phyloP scores from a whole-genome alignment of 1,284 basidiomycete species.

The Cerioporus squamosus region DNA sequence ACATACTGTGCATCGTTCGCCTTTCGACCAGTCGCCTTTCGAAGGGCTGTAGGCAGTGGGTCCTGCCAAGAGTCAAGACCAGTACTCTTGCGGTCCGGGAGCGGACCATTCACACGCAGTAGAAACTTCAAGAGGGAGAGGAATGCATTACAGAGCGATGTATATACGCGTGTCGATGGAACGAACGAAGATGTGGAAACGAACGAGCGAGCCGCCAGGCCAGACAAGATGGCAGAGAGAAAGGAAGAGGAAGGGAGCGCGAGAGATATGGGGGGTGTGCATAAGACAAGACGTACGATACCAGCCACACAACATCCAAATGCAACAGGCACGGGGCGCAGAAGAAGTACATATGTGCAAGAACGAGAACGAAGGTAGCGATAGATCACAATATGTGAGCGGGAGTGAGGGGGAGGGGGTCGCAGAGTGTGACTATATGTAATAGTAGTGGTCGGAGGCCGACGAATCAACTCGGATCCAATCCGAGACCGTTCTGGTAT shows the following conservation, averaged over 20 bases:
- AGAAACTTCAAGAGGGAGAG: slow-evolving; percentile 1
- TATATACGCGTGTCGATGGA: slow-evolving; percentile 1
- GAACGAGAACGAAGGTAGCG: background rate
- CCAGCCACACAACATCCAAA: slow-evolving; percentile 3
- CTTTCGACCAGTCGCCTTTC: too few relatives aligned
- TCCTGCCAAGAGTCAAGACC: too few relatives aligned
- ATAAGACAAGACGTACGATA: too few relatives aligned
- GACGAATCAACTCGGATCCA: slow-evolving; percentile 13
- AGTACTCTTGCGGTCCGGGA: too few relatives aligned
- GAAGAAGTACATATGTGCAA: background rate
- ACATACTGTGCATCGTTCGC: too few relatives aligned
- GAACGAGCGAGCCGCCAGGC: background rate
- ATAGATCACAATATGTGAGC: too few relatives aligned
- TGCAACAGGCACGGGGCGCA: background rate
- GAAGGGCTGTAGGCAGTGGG: too few relatives aligned
- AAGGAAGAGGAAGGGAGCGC: background rate
- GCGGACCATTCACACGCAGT: too few relatives aligned
- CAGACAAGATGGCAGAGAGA: background rate
- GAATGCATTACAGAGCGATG: background rate
- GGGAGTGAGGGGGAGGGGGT: background rate
- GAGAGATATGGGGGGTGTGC: too few relatives aligned
- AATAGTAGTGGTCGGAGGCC: too few relatives aligned
- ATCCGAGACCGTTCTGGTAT: slow-evolving; percentile 22
- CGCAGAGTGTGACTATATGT: background rate
- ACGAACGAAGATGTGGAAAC: background rate